A percentile compares a stretch with the other conserved stretches of the same genome.
Evolutionary conservation across 768 basidiomycete species (phyloP).

Genomic region (Saitozyma podzolica): DNA sequence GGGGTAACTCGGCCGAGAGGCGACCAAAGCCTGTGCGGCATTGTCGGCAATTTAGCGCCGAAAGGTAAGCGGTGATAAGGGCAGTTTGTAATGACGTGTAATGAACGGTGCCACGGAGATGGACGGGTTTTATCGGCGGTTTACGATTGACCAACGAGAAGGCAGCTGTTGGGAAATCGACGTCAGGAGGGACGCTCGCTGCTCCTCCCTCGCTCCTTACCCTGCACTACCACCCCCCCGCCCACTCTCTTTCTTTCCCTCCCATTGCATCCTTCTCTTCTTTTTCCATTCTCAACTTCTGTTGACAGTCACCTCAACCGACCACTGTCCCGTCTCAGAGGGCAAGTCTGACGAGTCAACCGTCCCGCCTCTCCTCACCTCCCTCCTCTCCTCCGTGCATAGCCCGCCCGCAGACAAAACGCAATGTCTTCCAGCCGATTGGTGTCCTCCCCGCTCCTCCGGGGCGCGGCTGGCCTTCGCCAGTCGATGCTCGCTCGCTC

Average conservation of each 20-base stretch:
- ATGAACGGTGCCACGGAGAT: not conserved
- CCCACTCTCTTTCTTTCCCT: not conserved
- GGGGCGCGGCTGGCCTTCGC: slow-evolving; percentile 28
- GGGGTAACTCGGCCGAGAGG: not conserved
- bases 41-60: not conserved
- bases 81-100: not conserved
- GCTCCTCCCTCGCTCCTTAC: too few relatives aligned
- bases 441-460: slow-evolving; percentile 20
- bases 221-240: too few relatives aligned
- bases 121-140: not conserved
- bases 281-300: slow-evolving; percentile 1
- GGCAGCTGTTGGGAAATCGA: too few relatives aligned
- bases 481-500: slow-evolving; percentile 30
- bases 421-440: slow-evolving; percentile 33
- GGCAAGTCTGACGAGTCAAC: too few relatives aligned
- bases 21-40: not conserved
- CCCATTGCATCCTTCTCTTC: not conserved
- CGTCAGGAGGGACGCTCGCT: too few relatives aligned
- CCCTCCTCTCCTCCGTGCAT: not conserved
- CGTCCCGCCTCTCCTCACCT: not conserved
- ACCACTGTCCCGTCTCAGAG: too few relatives aligned
- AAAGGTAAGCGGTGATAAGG: not conserved
- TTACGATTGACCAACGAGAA: not conserved
- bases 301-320: not conserved
- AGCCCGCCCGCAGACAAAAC: slow-evolving; percentile 2